Percentiles rank a stretch among this genome's conserved stretches.
These are phyloP conservation scores for Candida vartiovaarae DNA, from an alignment of 805 yeast species.

Conservation along the genomic window DNA sequence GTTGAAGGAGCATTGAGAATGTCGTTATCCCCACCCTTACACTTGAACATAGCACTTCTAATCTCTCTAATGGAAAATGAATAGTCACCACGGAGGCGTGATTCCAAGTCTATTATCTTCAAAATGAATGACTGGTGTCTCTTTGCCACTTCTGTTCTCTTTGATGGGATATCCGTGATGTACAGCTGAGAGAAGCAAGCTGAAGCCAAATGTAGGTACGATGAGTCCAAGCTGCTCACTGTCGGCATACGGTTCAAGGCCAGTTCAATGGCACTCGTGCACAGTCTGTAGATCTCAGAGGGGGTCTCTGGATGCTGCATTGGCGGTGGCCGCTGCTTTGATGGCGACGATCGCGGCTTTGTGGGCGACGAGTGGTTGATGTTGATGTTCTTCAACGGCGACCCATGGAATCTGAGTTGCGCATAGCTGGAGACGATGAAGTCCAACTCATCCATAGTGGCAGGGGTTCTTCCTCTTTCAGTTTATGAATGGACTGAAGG, in stretches of 20 bases:
- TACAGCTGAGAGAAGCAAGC: slow-evolving; percentile 19
- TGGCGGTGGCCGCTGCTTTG: slow-evolving; percentile 5
- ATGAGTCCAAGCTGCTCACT: slow-evolving; percentile 11
- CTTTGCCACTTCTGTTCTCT: slow-evolving; percentile 7
- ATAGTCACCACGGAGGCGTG: slow-evolving; percentile 5
- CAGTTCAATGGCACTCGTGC: slow-evolving; percentile 18
- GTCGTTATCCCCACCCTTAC: background rate
- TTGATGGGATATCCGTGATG: slow-evolving; percentile 6
- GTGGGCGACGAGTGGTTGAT: slow-evolving; percentile 19
- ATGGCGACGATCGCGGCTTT: slow-evolving; percentile 8
- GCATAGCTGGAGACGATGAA: slow-evolving; percentile 20
- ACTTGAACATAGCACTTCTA: slow-evolving; percentile 1
- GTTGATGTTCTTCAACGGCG: slow-evolving; percentile 18
- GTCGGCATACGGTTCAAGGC: slow-evolving; percentile 10
- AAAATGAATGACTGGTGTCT: slow-evolving; percentile 18
- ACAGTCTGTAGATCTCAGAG: slow-evolving; percentile 13
- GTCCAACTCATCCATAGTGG: slow-evolving; percentile 19
- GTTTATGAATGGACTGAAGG: too few relatives aligned
- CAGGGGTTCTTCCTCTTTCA: background rate
- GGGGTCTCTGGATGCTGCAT: slow-evolving; percentile 8
- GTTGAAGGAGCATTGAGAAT: slow-evolving; percentile 1
- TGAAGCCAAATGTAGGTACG: slow-evolving; percentile 17
- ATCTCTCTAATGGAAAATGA: slow-evolving; percentile 4
- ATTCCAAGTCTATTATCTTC: slow-evolving; percentile 19
- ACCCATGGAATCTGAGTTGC: slow-evolving; percentile 13